Conservation (phyloP, 495 filamentous ascomycete genomes). For the Neurospora sp. region DNA sequence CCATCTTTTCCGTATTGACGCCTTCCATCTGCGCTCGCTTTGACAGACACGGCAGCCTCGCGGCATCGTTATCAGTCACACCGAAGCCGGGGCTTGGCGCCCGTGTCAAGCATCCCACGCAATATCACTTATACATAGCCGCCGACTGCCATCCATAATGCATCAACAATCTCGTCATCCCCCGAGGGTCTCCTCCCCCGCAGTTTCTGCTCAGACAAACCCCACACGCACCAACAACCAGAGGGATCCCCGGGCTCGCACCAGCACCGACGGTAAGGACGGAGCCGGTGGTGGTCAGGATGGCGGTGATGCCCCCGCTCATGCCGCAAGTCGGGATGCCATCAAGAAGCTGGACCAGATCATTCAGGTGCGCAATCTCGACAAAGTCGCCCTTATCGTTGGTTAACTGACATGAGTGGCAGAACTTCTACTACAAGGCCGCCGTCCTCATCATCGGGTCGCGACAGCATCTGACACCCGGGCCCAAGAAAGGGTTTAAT, state of each 20-base stretch:
- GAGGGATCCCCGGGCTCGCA: constrained; percentile 42
- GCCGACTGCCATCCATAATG: constrained; percentile 37
- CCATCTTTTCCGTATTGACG: not conserved
- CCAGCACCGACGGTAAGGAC: constrained; percentile 29
- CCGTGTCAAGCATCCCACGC: not conserved
- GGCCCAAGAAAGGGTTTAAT: constrained; percentile 55
- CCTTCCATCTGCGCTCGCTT: not conserved
- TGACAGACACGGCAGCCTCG: not conserved
- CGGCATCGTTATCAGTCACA: not conserved
- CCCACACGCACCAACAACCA: constrained; percentile 60
- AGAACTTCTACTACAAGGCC: constrained; percentile 90
- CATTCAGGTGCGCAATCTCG: constrained; percentile 55
- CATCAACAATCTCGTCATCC: constrained; percentile 76
- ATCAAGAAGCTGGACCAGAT: constrained; percentile 78
- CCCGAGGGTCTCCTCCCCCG: constrained; percentile 53
- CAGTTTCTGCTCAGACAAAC: constrained; percentile 55
- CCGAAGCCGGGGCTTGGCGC: not conserved
- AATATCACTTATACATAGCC: not conserved
- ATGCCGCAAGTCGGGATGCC: constrained; percentile 46
- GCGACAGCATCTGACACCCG: constrained; percentile 59
- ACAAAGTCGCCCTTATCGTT: not conserved
- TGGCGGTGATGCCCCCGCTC: constrained; percentile 32
- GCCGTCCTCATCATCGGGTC: constrained; percentile 77
- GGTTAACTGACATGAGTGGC: constrained; percentile 11
- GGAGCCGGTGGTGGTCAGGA: constrained; percentile 26